phyloP scores from a whole-genome alignment of 2,329 filamentous ascomycete genomes.

The Trichothecium roseum region DNA sequence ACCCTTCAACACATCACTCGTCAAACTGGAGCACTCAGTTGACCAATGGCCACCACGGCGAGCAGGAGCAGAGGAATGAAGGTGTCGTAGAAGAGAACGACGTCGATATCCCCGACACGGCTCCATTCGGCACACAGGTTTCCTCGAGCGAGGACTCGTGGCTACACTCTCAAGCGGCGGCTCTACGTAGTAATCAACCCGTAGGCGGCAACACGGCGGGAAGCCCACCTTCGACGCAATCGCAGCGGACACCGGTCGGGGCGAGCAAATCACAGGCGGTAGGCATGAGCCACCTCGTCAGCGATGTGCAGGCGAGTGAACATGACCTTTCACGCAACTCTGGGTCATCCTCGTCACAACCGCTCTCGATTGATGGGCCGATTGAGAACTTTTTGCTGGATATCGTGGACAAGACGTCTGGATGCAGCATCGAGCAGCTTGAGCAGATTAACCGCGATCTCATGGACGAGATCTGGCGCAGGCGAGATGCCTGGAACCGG shows the following conservation, averaged over 20 bases:
- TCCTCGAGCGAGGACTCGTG: constrained; percentile 43
- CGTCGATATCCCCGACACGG: constrained; percentile 44
- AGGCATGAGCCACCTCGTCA: constrained; percentile 26
- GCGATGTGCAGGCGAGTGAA: constrained; percentile 27
- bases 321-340: constrained; percentile 14
- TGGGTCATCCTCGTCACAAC: constrained; percentile 31
- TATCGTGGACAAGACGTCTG: constrained; percentile 58
- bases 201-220: constrained; percentile 14
- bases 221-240: constrained; percentile 29
- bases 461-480: constrained; percentile 83
- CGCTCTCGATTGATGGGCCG: constrained; percentile 33
- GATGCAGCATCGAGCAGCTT: constrained; percentile 82
- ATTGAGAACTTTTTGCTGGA: constrained; percentile 49
- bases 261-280: constrained; percentile 3
- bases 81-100: constrained; percentile 19
- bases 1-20: constrained; percentile 53
- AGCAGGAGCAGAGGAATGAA: constrained; percentile 10
- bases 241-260: constrained; percentile 6
- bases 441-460: constrained; percentile 86
- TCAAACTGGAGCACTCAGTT: constrained; percentile 60
- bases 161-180: constrained; percentile 48
- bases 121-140: constrained; percentile 31
- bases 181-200: constrained; percentile 24
- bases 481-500: constrained; percentile 73
- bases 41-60: constrained; percentile 53